A percentile compares a stretch with the other conserved stretches of the same genome.
Conservation (phyloP, 169 alveolate species). For the Theileria annulata region DNA sequence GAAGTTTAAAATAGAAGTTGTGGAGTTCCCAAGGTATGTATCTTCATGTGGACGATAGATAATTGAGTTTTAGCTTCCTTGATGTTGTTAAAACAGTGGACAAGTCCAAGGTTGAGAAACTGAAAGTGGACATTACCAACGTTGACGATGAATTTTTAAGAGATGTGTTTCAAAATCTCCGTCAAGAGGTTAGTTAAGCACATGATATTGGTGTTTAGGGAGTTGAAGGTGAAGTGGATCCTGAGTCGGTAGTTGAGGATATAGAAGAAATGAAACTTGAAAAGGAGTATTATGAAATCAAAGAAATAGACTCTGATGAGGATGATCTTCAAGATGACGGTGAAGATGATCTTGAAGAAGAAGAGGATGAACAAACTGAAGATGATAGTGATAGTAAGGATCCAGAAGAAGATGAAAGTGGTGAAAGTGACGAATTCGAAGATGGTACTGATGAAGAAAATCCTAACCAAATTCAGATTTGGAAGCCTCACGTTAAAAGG, state of each 20-base stretch:
- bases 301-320: constrained; percentile 8
- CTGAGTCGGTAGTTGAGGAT: constrained; percentile 4
- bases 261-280: constrained; percentile 25
- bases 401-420: constrained; percentile 4
- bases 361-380: not conserved
- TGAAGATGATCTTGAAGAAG: not conserved
- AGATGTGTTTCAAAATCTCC: constrained; percentile 57
- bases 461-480: constrained; percentile 59
- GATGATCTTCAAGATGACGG: constrained; percentile 5
- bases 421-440: constrained; percentile 15
- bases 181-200: constrained; percentile 38
- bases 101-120: constrained; percentile 20
- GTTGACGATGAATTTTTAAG: constrained; percentile 49
- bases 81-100: constrained; percentile 49
- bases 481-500: constrained; percentile 67
- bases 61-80: constrained; percentile 23
- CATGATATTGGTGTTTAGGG: constrained; percentile 33
- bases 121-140: constrained; percentile 54
- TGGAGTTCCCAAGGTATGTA: constrained; percentile 84
- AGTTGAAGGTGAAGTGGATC: constrained; percentile 12
- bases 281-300: constrained; percentile 24
- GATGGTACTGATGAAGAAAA: constrained; percentile 16
- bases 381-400: not conserved
- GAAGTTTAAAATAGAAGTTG: constrained; percentile 87
- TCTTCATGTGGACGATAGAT: not conserved